phyloP scores from a whole-genome alignment of 345 rosid species.

The Pistacia integerrima region DNA sequence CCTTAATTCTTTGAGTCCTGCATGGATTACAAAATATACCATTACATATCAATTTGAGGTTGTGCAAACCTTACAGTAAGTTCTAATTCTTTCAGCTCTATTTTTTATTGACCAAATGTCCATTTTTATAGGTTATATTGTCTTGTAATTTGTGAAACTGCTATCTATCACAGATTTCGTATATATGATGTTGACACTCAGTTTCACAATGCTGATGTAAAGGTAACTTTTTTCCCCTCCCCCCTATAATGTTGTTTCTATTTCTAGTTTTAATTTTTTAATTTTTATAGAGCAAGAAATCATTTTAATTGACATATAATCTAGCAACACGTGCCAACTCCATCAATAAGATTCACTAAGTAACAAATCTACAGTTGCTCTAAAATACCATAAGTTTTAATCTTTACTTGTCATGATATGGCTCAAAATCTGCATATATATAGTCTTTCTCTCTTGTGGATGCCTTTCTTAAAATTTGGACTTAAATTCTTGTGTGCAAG shows the following conservation, averaged over 20 bases:
- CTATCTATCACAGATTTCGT: constrained; percentile 52
- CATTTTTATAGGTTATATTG: constrained; percentile 18
- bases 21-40: constrained; percentile 63
- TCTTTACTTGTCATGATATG: background rate
- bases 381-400: background rate
- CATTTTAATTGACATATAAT: background rate
- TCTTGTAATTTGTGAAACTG: constrained; percentile 23
- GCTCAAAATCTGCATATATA: background rate
- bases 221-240: constrained; percentile 44
- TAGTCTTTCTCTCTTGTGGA: too few relatives aligned
- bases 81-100: constrained; percentile 12
- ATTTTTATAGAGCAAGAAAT: background rate
- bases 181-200: constrained; percentile 82
- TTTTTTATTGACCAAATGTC: constrained; percentile 6
- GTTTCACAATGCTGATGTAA: constrained; percentile 64
- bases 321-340: background rate
- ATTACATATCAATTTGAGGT: constrained; percentile 67
- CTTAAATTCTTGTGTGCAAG: too few relatives aligned
- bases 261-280: background rate
- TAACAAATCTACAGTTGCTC: background rate
- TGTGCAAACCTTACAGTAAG: constrained; percentile 84
- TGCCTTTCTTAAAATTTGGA: too few relatives aligned
- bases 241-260: background rate
- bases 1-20: constrained; percentile 76
- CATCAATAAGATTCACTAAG: background rate